Percentiles rank a stretch among this genome's conserved stretches.
phyloP scores from a whole-genome alignment of 2,329 filamentous ascomycete genomes.

The Stenocarpella maydis region DNA sequence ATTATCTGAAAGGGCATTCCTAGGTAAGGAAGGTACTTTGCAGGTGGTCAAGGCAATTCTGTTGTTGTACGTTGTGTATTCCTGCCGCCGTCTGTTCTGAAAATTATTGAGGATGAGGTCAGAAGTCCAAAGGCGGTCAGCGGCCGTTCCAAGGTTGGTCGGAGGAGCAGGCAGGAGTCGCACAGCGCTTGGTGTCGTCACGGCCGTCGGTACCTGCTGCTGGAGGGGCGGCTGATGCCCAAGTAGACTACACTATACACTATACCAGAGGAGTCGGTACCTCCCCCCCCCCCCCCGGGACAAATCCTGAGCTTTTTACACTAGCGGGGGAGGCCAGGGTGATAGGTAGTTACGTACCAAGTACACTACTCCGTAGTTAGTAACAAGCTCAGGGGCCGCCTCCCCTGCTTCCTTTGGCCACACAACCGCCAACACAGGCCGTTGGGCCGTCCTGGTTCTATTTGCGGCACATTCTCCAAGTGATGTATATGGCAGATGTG shows the following conservation, averaged over 20 bases:
- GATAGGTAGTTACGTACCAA: no score
- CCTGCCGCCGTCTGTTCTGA: background rate
- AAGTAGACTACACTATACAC: no score
- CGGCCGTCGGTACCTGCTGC: background rate
- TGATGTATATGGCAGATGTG: no score
- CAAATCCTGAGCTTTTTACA: conserved; percentile 8
- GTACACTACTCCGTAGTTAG: no score
- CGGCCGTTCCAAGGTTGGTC: background rate
- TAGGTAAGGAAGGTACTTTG: background rate
- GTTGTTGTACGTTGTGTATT: background rate
- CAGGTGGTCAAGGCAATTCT: background rate
- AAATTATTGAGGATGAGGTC: conserved; percentile 14
- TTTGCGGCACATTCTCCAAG: background rate
- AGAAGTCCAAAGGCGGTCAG: conserved; percentile 22
- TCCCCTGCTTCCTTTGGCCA: background rate
- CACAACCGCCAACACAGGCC: background rate
- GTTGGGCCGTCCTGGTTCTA: background rate
- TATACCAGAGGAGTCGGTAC: background rate
- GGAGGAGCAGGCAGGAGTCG: background rate
- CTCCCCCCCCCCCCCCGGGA: background rate
- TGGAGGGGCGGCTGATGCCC: background rate
- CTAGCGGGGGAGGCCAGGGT: no score
- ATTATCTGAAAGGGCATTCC: background rate
- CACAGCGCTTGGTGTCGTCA: no score
- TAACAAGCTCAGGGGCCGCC: no score